Base-by-base conservation (phyloP, 495 filamentous ascomycete genomes). In the Neurospora cerealis region DNA sequence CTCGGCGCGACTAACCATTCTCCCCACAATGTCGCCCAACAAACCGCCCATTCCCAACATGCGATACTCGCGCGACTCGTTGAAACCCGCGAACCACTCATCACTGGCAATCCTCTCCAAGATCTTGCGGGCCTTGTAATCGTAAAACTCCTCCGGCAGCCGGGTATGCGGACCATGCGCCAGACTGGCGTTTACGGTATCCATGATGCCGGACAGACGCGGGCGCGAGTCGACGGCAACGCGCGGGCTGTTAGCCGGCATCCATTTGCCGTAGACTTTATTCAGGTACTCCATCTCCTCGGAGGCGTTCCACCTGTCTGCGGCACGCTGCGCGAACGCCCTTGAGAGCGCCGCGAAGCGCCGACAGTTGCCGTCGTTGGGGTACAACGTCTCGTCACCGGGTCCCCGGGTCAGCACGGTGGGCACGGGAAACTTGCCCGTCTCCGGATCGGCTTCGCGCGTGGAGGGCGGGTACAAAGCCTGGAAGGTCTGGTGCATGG, bases 51-150 rank as follows among this genome's bases (percentile, higher is more conserved):
- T 95, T 4, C 96, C 96, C 4, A 99, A 84, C 76, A 85, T 87
- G 7, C 96, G 90, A 84, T 96, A 98, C 81, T 99, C 96, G 34
- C 78, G 81, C 72, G 89, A 93, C 82, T 97, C 93, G 46, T 85
- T 86, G 80, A 94, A 99, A 5, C 95, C 96, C 9, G 89, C 83
- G 79, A 91, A 98, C 96, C 96, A 98, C 83, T 99, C 96, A 75
- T 99, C 96, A 2, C 93, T 90, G 54, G 86, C 88, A 69, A 98
- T 93, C 37, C 87, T 86, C 70, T 98, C 92, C 71, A 98, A 88
- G 69, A 94, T 90, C 3, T 83, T 85, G 6, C 88, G 81, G 4
- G 83, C 91, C 80, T 91, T 92, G 39, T 85, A 78, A 77, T 97
- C 93, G 80, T 99, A 98, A 81, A 99, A 99, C 70, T 94, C 93